Base-by-base conservation (phyloP, 2,329 filamentous ascomycete species). In the Aspergillus sclerotialis region DNA sequence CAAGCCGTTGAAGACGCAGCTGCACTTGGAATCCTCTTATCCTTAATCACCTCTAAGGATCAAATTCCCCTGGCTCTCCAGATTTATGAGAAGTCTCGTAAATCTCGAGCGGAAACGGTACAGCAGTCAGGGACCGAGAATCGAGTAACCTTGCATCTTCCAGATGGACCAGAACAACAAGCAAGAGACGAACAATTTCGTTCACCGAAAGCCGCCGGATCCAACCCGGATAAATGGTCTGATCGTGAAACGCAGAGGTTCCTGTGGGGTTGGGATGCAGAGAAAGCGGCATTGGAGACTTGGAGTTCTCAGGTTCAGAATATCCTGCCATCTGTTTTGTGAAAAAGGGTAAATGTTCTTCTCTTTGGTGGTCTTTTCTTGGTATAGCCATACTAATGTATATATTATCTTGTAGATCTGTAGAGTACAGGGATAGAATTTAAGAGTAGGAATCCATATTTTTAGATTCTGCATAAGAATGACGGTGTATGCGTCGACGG, bases 181-280 rank as follows among this genome's bases (percentile, higher is more conserved):
- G 50, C 58, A 25, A 43, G 62, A 61, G 36, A 73, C 73, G 39
- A 49, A 29, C 55, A 55, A 27, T 58, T 60, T 38, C 46, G 40
- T 9, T 39, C 46, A 7, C 53, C 55, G 7, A 40, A 45, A 33
- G 36, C 41, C 1, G 52, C 43, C 12, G 52, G 46, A 5, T 38
- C 43, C 3, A 61, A 54, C 25, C 77, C 77, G 2, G 78, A 82
- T 56, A 79, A 79, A 57, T 82, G 78, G 78, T 70, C 75, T 5
- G 79, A 78, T 49, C 73, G 74, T 9, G 75, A 80, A 39, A 76
- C 79, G 27, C 78, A 82, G 52, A 65, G 71, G 52, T 49, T 57
- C 12, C 30, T 62, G 15, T 62, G 59, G 58, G 56, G 50, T 1
- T 60, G 55, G 53, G 58, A 61, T 45, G 56, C 58, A 2, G 59